A percentile compares a stretch with the other conserved stretches of the same genome.
phyloP scores from a whole-genome alignment of 768 basidiomycete species.

The Serendipita indica region DNA sequence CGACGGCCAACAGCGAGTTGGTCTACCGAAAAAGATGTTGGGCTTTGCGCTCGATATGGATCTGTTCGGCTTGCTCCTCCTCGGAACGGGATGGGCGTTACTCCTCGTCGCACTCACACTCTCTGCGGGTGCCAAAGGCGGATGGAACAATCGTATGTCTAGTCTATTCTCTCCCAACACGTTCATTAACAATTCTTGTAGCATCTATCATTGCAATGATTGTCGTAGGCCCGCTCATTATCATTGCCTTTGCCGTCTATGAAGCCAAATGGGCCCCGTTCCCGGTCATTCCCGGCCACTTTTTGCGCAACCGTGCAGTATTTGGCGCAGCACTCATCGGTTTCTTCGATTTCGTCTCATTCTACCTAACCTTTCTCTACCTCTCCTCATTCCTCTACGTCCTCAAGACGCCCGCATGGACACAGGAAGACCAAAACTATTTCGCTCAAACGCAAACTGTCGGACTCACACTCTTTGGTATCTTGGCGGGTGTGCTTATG shows the following conservation, averaged over 20 bases:
- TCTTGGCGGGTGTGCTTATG: slow-evolving; percentile 44
- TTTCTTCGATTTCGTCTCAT: slow-evolving; percentile 51
- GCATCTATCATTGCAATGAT: slow-evolving; percentile 39
- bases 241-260: slow-evolving; percentile 30
- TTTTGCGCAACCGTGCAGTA: slow-evolving; percentile 42
- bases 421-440: slow-evolving; percentile 39
- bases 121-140: slow-evolving; percentile 25
- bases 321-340: slow-evolving; percentile 45
- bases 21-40: slow-evolving; percentile 14
- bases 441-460: slow-evolving; percentile 47
- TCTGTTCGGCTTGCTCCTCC: slow-evolving; percentile 34
- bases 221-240: slow-evolving; percentile 30
- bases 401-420: slow-evolving; percentile 36
- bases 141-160: slow-evolving; percentile 35
- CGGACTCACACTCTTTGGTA: slow-evolving; percentile 47
- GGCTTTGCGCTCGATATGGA: slow-evolving; percentile 26
- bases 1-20: background rate
- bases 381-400: slow-evolving; percentile 52
- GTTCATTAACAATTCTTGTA: slow-evolving; percentile 18
- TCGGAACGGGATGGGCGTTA: slow-evolving; percentile 35
- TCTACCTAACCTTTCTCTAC: slow-evolving; percentile 57
- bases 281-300: slow-evolving; percentile 48
- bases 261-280: slow-evolving; percentile 36
- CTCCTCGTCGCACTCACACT: slow-evolving; percentile 44
- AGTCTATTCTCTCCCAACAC: background rate